Evolutionary conservation across 306 rosid species (phyloP), one percentile per base, ranked within the genome.

Genomic region (Dalbergia cochinchinensis): DNA sequence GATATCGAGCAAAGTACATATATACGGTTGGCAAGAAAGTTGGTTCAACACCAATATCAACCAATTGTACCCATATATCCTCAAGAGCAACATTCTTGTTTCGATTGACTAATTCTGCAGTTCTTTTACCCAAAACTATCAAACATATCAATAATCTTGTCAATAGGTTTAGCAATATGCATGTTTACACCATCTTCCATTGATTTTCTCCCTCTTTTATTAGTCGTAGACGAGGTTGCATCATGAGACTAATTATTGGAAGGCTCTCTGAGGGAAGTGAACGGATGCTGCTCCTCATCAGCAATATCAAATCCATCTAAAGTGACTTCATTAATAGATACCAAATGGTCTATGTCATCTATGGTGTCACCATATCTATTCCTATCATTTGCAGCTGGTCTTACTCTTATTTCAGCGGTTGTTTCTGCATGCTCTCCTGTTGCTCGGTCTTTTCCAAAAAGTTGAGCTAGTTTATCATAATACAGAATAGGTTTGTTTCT

Each of bases 401-500:
- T 65, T 13, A 8, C 63, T 53, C 76, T 51, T 8, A n/a, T 8
- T 20, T 71, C 48, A 15, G 20, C 0, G 10, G 5, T 3, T 14
- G 6, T 31, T 6, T 33, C 34, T 51, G 12, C 34, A 15, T 33
- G 9, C 13, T 51, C 16, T 31, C 63, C 48, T 1, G 6, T 33
- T 33, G 75, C 63, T 34, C 11, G 16, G 33, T 51, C 47, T 31
- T 71, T 71, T 2, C 76, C 63, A 34, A 71, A 71, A 15, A 33
- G 34, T 14, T 8, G 16, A 9, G 26, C 75, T 13, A 69, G 31
- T 50, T 69, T 69, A 50, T 69, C 61, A 51, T 70, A 70, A 51
- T 31, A 9, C 5, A n/a, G 9, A 2, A 50, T 70, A 50, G 63
- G 47, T 9, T 70, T 51, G 15, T 70, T 70, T 71, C 31, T 51